Conservation (phyloP, 2,329 filamentous ascomycete genomes). For the Lachnum nothofagi region DNA sequence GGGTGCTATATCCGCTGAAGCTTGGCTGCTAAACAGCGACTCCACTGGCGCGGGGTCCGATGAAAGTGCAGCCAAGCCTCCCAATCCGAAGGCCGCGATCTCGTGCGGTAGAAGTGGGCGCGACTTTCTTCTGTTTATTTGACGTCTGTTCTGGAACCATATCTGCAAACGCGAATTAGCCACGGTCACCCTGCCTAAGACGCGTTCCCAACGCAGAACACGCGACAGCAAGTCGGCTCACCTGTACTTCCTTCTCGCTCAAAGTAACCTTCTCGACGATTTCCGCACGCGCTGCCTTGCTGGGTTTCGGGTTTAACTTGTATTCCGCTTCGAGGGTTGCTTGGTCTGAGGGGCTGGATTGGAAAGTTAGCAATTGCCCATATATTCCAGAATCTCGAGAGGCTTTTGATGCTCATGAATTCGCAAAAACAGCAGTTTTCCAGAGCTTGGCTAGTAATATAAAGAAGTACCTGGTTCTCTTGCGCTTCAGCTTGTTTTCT, state of each 20-base stretch:
- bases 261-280: conserved; percentile 76
- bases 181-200: conserved; percentile 9
- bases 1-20: conserved; percentile 12
- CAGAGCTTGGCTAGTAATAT: not conserved
- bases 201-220: conserved; percentile 11
- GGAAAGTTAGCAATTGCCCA: conserved; percentile 16
- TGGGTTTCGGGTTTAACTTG: conserved; percentile 78
- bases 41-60: conserved; percentile 27
- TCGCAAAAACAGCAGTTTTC: not conserved
- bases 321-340: conserved; percentile 83
- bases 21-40: conserved; percentile 22
- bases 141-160: conserved; percentile 94
- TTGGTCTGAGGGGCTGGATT: conserved; percentile 75
- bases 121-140: conserved; percentile 86
- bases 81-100: conserved; percentile 56
- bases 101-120: conserved; percentile 76
- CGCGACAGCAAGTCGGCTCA: conserved; percentile 42
- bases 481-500: conserved; percentile 45
- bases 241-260: conserved; percentile 95
- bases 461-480: conserved; percentile 55
- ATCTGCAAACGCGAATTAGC: conserved; percentile 54
- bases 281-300: conserved; percentile 78
- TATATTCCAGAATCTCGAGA: not conserved
- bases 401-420: too few species aligned
- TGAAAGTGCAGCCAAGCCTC: conserved; percentile 33